Percentiles rank a stretch among this genome's conserved stretches.
Evolutionary conservation across 495 filamentous ascomycete genomes (phyloP).

Genomic region (Lophiostoma macrostomum): DNA sequence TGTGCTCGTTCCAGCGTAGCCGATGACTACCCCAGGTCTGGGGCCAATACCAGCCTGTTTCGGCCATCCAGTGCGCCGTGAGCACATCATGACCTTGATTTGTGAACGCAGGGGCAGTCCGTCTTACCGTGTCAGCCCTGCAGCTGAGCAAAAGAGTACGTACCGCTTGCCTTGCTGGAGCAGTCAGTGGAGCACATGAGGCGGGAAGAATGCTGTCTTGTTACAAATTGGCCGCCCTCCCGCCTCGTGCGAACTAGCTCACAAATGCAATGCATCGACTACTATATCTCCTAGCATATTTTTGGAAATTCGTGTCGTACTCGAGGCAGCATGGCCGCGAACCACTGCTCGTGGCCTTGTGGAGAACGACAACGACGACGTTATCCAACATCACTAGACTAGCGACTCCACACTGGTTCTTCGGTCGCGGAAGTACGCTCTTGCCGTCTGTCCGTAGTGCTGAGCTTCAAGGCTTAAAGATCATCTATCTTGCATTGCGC

Average conservation of each 20-base stretch:
- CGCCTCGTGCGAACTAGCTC: constrained; percentile 13
- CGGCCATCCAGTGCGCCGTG: background rate
- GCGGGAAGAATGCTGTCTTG: too few relatives aligned
- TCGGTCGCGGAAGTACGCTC: constrained; percentile 4
- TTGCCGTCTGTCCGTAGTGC: background rate
- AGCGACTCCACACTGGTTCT: background rate
- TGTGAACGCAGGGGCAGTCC: constrained; percentile 23
- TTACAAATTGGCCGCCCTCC: background rate
- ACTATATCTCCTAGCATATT: constrained; percentile 1
- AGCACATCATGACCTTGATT: constrained; percentile 18
- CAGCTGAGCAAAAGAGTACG: constrained; percentile 21
- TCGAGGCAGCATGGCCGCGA: constrained; percentile 2
- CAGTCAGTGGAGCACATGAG: too few relatives aligned
- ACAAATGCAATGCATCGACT: background rate
- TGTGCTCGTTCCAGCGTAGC: background rate
- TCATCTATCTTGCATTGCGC: too few relatives aligned
- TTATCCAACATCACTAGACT: background rate
- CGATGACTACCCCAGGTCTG: constrained; percentile 11
- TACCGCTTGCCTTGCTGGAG: constrained; percentile 8
- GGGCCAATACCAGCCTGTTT: constrained; percentile 8
- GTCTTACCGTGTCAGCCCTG: constrained; percentile 33
- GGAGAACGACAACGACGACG: constrained; percentile 7
- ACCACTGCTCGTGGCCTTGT: background rate
- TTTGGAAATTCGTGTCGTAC: constrained; percentile 3
- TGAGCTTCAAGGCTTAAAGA: too few relatives aligned